Evolutionary conservation across 2,329 filamentous ascomycete genomes (phyloP).

Genomic region (Colletotrichum aenigma): DNA sequence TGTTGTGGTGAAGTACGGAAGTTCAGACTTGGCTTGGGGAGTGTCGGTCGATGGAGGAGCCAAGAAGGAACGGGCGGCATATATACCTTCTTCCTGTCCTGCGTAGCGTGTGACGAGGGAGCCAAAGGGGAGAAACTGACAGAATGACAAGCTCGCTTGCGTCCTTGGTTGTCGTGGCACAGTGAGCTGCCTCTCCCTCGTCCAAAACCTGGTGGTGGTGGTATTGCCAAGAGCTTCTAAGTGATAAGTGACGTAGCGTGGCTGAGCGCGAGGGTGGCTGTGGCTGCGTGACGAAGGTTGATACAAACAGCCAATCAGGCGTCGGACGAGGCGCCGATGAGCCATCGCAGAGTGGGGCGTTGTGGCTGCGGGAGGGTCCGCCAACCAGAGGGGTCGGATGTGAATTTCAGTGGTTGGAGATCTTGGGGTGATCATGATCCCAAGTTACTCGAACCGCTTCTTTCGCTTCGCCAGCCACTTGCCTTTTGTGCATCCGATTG

Average conservation of each 20-base stretch:
- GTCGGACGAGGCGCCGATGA: too few species aligned
- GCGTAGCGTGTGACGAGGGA: slow-evolving; percentile 5
- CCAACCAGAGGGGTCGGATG: not conserved
- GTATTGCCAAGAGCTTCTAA: not conserved
- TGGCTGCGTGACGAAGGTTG: not conserved
- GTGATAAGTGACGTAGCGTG: slow-evolving; percentile 2
- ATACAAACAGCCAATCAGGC: too few species aligned
- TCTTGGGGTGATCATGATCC: not conserved
- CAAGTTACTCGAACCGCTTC: not conserved
- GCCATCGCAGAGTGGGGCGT: too few species aligned
- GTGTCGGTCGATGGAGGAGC: not conserved
- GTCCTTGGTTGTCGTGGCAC: not conserved
- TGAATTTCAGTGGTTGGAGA: not conserved
- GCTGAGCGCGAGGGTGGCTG: not conserved
- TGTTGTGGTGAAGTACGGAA: not conserved
- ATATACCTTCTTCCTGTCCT: not conserved
- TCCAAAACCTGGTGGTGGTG: not conserved
- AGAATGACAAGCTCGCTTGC: not conserved
- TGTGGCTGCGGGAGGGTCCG: slow-evolving; percentile 2
- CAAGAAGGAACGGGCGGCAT: not conserved
- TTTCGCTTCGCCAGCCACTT: too few species aligned
- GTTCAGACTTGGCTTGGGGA: not conserved
- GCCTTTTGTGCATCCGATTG: too few species aligned
- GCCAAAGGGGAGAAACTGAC: not conserved
- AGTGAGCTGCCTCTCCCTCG: not conserved